Evolutionary conservation across 1,139 yeast species (phyloP).

Genomic region (Suhomyces terraborum): DNA sequence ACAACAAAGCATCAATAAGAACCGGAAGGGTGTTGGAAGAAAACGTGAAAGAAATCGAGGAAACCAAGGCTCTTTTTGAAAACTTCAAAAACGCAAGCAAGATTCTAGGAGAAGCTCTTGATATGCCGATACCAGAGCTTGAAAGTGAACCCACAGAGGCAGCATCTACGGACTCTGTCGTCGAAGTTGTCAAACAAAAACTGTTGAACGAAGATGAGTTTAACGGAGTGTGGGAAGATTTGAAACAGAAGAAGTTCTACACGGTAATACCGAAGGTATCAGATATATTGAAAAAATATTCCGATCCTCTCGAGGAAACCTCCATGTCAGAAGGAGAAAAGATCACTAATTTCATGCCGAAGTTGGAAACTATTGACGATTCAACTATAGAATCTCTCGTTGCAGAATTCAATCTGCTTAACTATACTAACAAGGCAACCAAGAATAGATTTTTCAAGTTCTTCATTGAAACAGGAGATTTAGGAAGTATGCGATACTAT

Average conservation of each 20-base stretch:
- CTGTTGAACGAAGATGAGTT: conserved; percentile 32
- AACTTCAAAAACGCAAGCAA: conserved; percentile 48
- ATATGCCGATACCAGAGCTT: conserved; percentile 20
- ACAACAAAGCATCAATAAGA: conserved; percentile 59
- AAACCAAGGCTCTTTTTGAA: conserved; percentile 40
- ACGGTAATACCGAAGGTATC: conserved; percentile 34
- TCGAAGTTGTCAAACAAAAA: conserved; percentile 29
- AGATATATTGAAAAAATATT: conserved; percentile 17
- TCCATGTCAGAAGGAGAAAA: conserved; percentile 38
- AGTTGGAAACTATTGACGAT: conserved; percentile 47
- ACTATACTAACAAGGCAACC: conserved; percentile 74
- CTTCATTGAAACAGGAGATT: conserved; percentile 51
- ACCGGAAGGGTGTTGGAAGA: conserved; percentile 67
- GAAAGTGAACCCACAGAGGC: neutral
- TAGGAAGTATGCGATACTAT: conserved; percentile 50
- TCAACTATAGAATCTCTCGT: conserved; percentile 61
- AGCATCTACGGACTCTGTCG: conserved; percentile 10
- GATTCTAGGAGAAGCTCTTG: conserved; percentile 46
- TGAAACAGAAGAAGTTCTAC: conserved; percentile 65
- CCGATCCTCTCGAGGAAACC: neutral
- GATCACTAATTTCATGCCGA: conserved; percentile 45
- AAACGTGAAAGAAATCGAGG: conserved; percentile 44
- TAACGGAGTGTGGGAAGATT: conserved; percentile 64
- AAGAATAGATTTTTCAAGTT: conserved; percentile 59
- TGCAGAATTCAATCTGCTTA: conserved; percentile 50